Percentiles rank a stretch among this genome's conserved stretches.
Conservation (phyloP, 257 asterid genomes). For the Gynochthodes officinalis region DNA sequence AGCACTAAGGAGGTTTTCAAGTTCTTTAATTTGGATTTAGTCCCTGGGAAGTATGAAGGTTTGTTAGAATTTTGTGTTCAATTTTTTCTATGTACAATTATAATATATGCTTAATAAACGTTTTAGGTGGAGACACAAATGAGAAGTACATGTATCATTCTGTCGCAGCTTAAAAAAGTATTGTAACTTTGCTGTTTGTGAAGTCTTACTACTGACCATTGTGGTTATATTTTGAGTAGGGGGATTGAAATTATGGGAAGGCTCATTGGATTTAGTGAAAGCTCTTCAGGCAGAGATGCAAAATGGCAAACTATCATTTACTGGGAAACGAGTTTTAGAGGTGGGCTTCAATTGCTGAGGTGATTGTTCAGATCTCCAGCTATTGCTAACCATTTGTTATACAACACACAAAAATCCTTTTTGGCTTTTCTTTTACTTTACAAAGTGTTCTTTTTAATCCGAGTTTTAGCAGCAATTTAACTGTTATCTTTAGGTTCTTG, state of each 20-base stretch:
- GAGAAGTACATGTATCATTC: not conserved
- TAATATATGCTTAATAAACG: no score
- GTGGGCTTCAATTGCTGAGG: conserved; percentile 61
- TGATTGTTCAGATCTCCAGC: conserved; percentile 26
- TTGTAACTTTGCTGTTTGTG: not conserved
- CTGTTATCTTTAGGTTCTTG: not conserved
- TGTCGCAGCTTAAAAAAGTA: not conserved
- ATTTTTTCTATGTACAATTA: not conserved
- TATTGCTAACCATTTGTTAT: not conserved
- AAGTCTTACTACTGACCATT: not conserved
- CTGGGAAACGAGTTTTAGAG: conserved; percentile 85
- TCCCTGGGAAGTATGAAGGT: conserved; percentile 99
- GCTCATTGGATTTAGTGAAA: conserved; percentile 74
- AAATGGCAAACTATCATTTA: conserved; percentile 49
- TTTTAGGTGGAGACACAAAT: not conserved
- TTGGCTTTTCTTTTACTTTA: not conserved
- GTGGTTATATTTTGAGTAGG: conserved; percentile 38
- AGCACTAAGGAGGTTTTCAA: conserved; percentile 84
- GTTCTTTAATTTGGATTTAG: conserved; percentile 78
- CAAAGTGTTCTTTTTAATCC: not conserved
- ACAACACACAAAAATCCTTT: not conserved
- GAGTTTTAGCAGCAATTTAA: not conserved
- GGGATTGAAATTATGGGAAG: conserved; percentile 96
- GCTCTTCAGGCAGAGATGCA: conserved; percentile 57
- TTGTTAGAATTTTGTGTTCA: not conserved